Evolutionary conservation across 208 protist species (phyloP), one percentile per base, ranked within the genome.

Genomic region (Leishmania amazonensis): DNA sequence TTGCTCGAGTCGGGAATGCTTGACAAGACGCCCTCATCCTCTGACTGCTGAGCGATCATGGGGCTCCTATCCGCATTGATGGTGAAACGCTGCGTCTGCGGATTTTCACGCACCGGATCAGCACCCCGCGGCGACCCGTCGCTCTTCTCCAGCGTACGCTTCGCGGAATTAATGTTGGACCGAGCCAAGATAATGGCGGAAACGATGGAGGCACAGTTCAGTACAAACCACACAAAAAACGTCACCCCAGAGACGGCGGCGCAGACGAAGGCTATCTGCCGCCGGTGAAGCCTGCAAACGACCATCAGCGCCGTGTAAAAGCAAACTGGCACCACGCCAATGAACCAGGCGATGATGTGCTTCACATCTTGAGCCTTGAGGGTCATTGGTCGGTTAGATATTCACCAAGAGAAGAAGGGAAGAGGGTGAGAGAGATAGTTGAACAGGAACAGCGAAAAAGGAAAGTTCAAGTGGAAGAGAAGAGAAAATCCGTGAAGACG

Each of bases 281-380:
- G 72, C 47, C 75, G 70, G n/a, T 86, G 70, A 7, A 84, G 49
- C 21, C 83, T 80, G 35, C 76, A 85, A 9, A 88, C 80, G 3
- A 91, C 71, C 1, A 75, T 76, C 62, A 94, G 62, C 40, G 84
- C 80, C 24, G 89, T n/a, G 77, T 88, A 89, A 76, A 91, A 94
- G 2, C 40, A 60, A n/a, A 81, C 72, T 0, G 89, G 81, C 7
- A 89, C 28, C 13, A 85, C 49, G 9, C 81, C 79, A 76, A 75
- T 58, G 53, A 85, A 78, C 76, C 80, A 88, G 51, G 79, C 42
- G 62, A 88, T 15, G 45, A 70, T n/a, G n/a, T 73, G 88, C 72
- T 42, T 71, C 13, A 78, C 42, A 71, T 53, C 45, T 24, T 31
- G 24, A 31, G n/a, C 13, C 28, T 24, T 21, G 13, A 38, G 38